Evolutionary conservation across 148 eudicot genomes (phyloP).

Genomic region (Camellia lanceoleosa): DNA sequence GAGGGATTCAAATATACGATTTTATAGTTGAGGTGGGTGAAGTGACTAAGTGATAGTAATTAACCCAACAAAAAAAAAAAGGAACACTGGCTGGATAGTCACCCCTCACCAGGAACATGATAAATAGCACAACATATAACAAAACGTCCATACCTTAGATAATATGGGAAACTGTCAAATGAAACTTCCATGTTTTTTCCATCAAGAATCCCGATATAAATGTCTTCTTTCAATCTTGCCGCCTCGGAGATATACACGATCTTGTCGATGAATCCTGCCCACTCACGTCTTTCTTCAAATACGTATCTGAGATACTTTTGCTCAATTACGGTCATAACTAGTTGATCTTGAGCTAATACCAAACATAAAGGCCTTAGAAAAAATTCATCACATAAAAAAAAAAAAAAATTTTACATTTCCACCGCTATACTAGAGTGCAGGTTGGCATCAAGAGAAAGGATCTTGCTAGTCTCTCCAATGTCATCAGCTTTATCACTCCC

Average conservation of each 20-base stretch:
- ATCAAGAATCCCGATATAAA: constrained; percentile 55
- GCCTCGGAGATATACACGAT: constrained; percentile 49
- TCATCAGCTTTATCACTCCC: constrained; percentile 57
- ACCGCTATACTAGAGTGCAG: constrained; percentile 47
- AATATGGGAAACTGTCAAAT: constrained; percentile 85
- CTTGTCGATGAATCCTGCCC: no score
- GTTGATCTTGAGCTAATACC: not conserved
- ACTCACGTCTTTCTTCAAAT: constrained; percentile 56
- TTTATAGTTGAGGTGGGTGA: no score
- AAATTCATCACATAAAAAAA: not conserved
- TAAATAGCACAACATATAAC: not conserved
- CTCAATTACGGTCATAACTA: constrained; percentile 15
- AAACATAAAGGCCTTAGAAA: constrained; percentile 16
- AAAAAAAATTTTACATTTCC: constrained; percentile 39
- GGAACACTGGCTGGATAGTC: not conserved
- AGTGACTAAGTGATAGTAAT: no score
- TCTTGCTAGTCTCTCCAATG: constrained; percentile 47
- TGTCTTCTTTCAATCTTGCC: constrained; percentile 69
- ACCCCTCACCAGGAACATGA: not conserved
- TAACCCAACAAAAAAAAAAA: not conserved
- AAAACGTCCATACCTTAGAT: constrained; percentile 52
- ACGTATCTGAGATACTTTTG: constrained; percentile 34
- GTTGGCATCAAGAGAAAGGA: constrained; percentile 46
- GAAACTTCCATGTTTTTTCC: constrained; percentile 67
- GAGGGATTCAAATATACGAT: no score